Conservation (phyloP, 805 yeast genomes). For the Kodamaea lidongshanica region DNA sequence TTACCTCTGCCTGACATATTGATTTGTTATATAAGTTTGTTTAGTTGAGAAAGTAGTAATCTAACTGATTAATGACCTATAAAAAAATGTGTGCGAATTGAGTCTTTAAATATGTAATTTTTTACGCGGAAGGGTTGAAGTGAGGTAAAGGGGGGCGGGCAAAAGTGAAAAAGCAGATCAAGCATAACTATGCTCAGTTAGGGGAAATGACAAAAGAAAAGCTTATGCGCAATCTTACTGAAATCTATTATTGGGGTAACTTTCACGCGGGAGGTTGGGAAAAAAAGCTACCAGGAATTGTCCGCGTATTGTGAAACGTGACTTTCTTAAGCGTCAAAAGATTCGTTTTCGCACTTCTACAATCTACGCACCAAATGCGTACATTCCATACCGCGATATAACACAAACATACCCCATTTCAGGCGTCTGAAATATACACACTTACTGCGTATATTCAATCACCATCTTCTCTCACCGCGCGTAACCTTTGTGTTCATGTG, state of each 20-base stretch:
- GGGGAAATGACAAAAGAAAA: too few relatives aligned
- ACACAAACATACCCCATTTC: background rate
- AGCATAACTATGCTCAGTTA: too few relatives aligned
- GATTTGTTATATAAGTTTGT: conserved; percentile 10
- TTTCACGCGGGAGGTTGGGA: too few relatives aligned
- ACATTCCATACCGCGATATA: conserved; percentile 1
- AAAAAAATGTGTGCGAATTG: conserved; percentile 9
- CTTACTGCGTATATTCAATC: too few relatives aligned
- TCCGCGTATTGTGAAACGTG: conserved; percentile 4
- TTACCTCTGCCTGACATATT: conserved; percentile 98
- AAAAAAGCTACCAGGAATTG: background rate
- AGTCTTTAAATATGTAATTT: too few relatives aligned
- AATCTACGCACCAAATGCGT: conserved; percentile 1
- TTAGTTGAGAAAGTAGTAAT: conserved; percentile 8
- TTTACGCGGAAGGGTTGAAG: too few relatives aligned
- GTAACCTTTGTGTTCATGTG: background rate
- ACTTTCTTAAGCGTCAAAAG: conserved; percentile 4
- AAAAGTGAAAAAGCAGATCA: too few relatives aligned
- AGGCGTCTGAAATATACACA: background rate
- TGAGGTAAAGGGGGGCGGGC: conserved; percentile 1
- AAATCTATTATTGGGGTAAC: too few relatives aligned
- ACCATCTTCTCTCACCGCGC: too few relatives aligned
- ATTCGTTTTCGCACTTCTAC: conserved; percentile 2
- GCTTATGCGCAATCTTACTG: too few relatives aligned
- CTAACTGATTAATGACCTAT: too few relatives aligned